Evolutionary conservation across 202 grass and related monocot genomes (phyloP).

Genomic region (Digitaria exilis): DNA sequence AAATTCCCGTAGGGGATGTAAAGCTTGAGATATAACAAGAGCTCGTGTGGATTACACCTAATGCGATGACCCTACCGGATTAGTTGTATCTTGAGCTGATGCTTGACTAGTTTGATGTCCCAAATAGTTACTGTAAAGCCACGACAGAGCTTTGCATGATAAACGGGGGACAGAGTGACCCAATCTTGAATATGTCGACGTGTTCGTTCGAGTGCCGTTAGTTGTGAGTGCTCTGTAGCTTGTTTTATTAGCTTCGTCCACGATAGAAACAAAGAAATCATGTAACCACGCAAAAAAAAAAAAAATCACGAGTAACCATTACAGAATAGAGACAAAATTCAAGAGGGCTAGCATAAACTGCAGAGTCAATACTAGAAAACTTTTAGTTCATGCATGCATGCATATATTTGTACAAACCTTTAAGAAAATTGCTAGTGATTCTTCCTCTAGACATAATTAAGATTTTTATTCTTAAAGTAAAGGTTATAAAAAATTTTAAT

Average conservation of each 20-base stretch:
- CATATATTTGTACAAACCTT: no score
- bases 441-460: no score
- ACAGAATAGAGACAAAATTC: neutral
- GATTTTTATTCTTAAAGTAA: no score
- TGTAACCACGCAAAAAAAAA: no score
- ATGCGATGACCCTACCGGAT: neutral
- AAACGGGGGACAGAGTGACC: neutral
- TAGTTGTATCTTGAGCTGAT: neutral
- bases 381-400: neutral
- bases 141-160: neutral
- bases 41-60: neutral
- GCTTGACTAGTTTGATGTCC: neutral
- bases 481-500: no score
- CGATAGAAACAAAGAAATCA: neutral
- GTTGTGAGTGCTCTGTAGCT: neutral
- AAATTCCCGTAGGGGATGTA: neutral
- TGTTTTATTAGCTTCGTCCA: neutral
- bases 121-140: conserved; percentile 7
- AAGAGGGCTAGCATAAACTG: neutral
- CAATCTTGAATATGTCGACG: neutral
- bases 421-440: no score
- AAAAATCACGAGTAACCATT: neutral
- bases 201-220: neutral
- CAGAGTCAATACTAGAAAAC: neutral
- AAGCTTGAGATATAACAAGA: no score